Evolutionary conservation across 208 protist species (phyloP), one percentile per base, ranked within the genome.

Genomic region (Trypanosoma melophagium): DNA sequence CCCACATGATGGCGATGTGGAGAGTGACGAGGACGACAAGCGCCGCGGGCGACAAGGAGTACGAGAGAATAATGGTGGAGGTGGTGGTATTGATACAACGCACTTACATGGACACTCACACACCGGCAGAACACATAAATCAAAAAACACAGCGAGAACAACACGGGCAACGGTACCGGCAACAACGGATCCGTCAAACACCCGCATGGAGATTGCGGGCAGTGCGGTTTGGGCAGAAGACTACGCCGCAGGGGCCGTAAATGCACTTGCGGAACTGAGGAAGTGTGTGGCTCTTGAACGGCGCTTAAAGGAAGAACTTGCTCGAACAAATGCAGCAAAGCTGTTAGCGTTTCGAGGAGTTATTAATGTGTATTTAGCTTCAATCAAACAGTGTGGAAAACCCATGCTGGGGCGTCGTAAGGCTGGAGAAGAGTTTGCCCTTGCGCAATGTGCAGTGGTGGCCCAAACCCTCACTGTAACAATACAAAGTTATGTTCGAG

Each of bases 371-470:
- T 90, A 86, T 66, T 72, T 90, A 69, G 40, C 71, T 38, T 86
- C 79, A 13, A 52, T 78, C 10, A 63, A 63, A 24, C 42, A 68
- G 44, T 59, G 24, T 44, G 42, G 50, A 64, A 84, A 61, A 70
- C 61, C 64, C 59, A 74, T 63, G 9, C 45, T 51, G 10, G 60
- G 62, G n/a, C 50, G 61, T 44, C 56, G 71, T 8, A 75, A 66
- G 52, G 49, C 74, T 25, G 69, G 76, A 25, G 77, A 83, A 31
- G 75, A 74, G 24, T 28, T 90, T 50, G 66, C 84, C 0, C 52
- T 93, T 24, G 89, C 89, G 16, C 81, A 83, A 28, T 95, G 86
- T 76, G 79, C 85, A 19, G 81, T 93, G 28, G 74, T 95, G 17
- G 83, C 80, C 0, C 83, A 91, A 53, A 83, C 86, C 9, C 77